Evolutionary conservation across 768 basidiomycete species (phyloP), one percentile per base, ranked within the genome.

Genomic region (Calocera cornea): DNA sequence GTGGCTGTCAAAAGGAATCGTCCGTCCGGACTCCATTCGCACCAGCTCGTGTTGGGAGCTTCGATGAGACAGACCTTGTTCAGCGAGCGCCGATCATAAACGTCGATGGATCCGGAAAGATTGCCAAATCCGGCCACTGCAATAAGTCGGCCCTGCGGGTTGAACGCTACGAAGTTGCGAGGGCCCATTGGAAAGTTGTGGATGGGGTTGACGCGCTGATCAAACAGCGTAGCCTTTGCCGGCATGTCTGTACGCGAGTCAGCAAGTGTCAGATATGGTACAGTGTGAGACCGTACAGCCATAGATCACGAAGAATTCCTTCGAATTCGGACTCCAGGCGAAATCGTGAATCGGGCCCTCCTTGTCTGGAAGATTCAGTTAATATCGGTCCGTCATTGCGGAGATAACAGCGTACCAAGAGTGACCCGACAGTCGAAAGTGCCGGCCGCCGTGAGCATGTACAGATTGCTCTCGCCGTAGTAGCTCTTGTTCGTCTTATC

Each of bases 301-400:
- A 74, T 97, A 98, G 31, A 93, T 89, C 38, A 97, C 94, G 60
- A 87, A 87, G 74, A 99, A 99, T 77, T 99, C 97, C 77, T 95
- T 92, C 64, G 92, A 92, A 72, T 92, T 94, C 8, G 97, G 93
- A 71, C 87, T 93, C 97, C 97, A 99, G 17, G 85, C 78, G 69
- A 95, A 97, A 75, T 98, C 97, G 73, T 97, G 94, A 70, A 99
- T 92, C 0, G 94, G 94, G 0, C 97, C 97, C 69, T 98, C 95
- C 80, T 97, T 97, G 78, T 97, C 94, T 72, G 91, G 79, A 31
- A 16, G 41, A 34, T 27, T 1, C 17, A 65, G 22, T 27, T 10
- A 33, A 33, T 2, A 14, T 2, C 1, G 14, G 11, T 1, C 29
- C 41, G 2, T 24, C 17, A n/a, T 10, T 2, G 36, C 31, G 27